Percentiles rank a stretch among this genome's conserved stretches.
Conservation (phyloP, 345 rosid species). For the Noccaea bulbosa region DNA sequence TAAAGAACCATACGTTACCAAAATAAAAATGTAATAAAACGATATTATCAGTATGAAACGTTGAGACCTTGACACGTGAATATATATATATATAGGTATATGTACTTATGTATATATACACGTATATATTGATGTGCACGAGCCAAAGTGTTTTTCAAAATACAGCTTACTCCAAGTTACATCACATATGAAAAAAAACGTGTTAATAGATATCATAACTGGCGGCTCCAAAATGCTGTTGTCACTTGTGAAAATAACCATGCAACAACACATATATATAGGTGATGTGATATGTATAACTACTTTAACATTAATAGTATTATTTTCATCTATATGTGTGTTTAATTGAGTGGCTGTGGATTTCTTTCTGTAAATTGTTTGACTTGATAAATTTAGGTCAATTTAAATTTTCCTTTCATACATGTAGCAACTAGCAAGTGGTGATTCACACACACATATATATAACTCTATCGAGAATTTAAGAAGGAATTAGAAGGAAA, state of each 20-base stretch:
- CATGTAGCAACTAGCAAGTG: slow-evolving; percentile 34
- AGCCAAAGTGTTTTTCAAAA: slow-evolving; percentile 30
- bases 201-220: slow-evolving; percentile 30
- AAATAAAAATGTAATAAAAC: slow-evolving; percentile 1
- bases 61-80: slow-evolving; percentile 38
- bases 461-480: slow-evolving; percentile 25
- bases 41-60: slow-evolving; percentile 20
- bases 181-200: slow-evolving; percentile 25
- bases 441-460: slow-evolving; percentile 6
- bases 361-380: slow-evolving; percentile 15
- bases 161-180: slow-evolving; percentile 21
- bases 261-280: slow-evolving; percentile 42
- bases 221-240: slow-evolving; percentile 40
- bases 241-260: slow-evolving; percentile 43
- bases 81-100: slow-evolving; percentile 4
- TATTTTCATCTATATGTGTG: slow-evolving; percentile 1
- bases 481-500: slow-evolving; percentile 39
- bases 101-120: slow-evolving; percentile 2
- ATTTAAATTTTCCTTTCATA: neutral
- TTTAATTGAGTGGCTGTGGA: slow-evolving; percentile 29
- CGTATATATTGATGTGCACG: slow-evolving; percentile 33
- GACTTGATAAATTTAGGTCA: slow-evolving; percentile 23
- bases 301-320: slow-evolving; percentile 22
- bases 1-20: slow-evolving; percentile 24
- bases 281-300: slow-evolving; percentile 39